Base-by-base conservation (phyloP, 2,329 filamentous ascomycete genomes). In the Aspergillus fischeri region DNA sequence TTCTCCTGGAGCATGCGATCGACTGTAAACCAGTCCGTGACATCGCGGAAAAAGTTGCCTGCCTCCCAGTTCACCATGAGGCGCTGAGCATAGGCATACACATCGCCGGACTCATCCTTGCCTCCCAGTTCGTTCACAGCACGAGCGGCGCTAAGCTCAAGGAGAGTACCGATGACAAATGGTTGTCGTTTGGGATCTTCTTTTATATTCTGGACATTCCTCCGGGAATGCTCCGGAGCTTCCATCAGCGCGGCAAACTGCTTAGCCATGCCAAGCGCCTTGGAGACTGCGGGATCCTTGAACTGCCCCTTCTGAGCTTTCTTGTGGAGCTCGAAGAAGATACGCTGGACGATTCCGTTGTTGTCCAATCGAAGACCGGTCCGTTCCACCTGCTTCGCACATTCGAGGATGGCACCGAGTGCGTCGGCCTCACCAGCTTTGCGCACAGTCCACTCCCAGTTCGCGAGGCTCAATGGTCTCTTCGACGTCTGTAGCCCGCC, bases 131-230 rank as follows among this genome's bases (percentile, higher is more conserved):
- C 60, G 28, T 72, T 69, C n/a, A 75, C 41, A 3, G 77, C 74
- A 42, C 70, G 68, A n/a, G 76, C 73, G 27, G 79, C 77, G 59
- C 73, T 73, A 17, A 83, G 66, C 52, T 80, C 74, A 7, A 82
- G 66, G 20, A 80, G 58, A 2, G 74, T 66, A 24, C 72, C 78
- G 48, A 78, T 70, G 20, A 80, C 71, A 27, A 75, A 72, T 1
- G 78, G 76, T 54, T 70, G 68, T 49, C 63, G 65, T 60, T 76
- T 74, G 10, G 75, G 70, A 53, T 80, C 74, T 6, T 63, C 49
- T 25, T 62, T 50, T 4, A 61, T 21, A 17, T 65, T 54, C n/a
- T 53, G 48, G 20, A 64, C 59, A 8, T 59, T 60, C 14, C 5
- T 35, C 32, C 11, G 32, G 32, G 32, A 17, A 55, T 77, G 72